phyloP scores from a whole-genome alignment of 176 grass and related monocot genomes.

The Juncus effusus region DNA sequence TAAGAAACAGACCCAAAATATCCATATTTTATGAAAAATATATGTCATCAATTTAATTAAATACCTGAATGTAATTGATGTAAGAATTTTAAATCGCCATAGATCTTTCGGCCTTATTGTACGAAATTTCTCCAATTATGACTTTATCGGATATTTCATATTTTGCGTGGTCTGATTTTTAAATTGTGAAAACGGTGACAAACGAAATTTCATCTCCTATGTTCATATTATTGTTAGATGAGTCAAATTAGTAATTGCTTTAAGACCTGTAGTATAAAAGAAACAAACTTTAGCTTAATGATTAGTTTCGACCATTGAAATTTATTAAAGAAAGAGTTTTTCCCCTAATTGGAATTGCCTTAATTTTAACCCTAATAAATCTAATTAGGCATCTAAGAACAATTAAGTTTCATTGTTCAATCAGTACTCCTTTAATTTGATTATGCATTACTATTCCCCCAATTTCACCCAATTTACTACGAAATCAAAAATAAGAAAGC shows the following conservation, averaged over 20 bases:
- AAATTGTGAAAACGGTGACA: slow-evolving; percentile 75
- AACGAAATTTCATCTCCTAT: slow-evolving; percentile 54
- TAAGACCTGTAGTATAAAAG: slow-evolving; percentile 50
- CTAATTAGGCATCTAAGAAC: too few species aligned
- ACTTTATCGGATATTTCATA: slow-evolving; percentile 38
- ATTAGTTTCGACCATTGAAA: too few species aligned
- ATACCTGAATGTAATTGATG: slow-evolving; percentile 72
- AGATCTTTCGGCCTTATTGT: slow-evolving; percentile 60
- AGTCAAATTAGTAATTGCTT: slow-evolving; percentile 44
- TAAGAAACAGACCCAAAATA: not conserved
- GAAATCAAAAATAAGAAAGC: too few species aligned
- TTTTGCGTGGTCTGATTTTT: slow-evolving; percentile 40
- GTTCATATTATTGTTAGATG: slow-evolving; percentile 33
- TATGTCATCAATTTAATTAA: not conserved
- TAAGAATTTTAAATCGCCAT: slow-evolving; percentile 67
- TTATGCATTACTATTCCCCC: too few species aligned
- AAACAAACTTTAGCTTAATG: too few species aligned
- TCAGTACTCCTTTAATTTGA: too few species aligned
- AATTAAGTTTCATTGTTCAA: too few species aligned
- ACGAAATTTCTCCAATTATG: slow-evolving; percentile 60
- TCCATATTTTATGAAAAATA: not conserved
- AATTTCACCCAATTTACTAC: too few species aligned
- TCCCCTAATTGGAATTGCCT: too few species aligned
- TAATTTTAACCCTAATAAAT: too few species aligned
- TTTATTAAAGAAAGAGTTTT: too few species aligned